Percentiles rank a stretch among this genome's conserved stretches.
These are phyloP conservation scores for Phytomonas sp. DNA, from an alignment of 208 protist species.

Conservation along the genomic window DNA sequence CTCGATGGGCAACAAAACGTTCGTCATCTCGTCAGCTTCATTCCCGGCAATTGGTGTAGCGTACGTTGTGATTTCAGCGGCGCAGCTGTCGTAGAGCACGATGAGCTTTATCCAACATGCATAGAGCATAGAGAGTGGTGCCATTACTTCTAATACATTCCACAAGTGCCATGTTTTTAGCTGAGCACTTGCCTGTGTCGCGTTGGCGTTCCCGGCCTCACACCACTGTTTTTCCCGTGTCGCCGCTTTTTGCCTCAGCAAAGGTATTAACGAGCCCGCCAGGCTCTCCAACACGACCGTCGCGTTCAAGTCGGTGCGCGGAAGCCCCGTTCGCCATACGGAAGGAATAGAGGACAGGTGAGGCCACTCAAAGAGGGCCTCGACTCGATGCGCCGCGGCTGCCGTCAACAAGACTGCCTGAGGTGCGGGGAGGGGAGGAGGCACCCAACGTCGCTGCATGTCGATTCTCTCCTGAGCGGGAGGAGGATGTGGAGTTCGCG, in stretches of 20 bases:
- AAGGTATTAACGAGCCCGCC: background rate
- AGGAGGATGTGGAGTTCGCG: background rate
- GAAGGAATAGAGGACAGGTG: background rate
- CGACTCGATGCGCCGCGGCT: too few species aligned
- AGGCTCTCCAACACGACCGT: background rate
- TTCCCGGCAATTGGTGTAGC: too few species aligned
- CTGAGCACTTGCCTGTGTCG: too few species aligned
- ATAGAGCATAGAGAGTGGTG: background rate
- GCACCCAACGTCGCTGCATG: too few species aligned
- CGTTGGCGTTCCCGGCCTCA: too few species aligned
- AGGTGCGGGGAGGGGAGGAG: too few species aligned
- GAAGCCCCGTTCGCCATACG: background rate
- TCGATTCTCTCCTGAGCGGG: background rate
- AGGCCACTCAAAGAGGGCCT: background rate
- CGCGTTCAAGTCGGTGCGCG: background rate
- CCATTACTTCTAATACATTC: background rate
- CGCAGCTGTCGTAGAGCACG: background rate
- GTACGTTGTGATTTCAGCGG: background rate
- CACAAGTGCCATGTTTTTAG: background rate
- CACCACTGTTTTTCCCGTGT: too few species aligned
- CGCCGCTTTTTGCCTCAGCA: background rate
- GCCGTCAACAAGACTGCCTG: background rate
- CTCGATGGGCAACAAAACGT: background rate
- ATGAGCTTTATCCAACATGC: background rate
- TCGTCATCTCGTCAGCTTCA: background rate